phyloP scores from a whole-genome alignment of 2,329 filamentous ascomycete species.

The Bisporella sp. region DNA sequence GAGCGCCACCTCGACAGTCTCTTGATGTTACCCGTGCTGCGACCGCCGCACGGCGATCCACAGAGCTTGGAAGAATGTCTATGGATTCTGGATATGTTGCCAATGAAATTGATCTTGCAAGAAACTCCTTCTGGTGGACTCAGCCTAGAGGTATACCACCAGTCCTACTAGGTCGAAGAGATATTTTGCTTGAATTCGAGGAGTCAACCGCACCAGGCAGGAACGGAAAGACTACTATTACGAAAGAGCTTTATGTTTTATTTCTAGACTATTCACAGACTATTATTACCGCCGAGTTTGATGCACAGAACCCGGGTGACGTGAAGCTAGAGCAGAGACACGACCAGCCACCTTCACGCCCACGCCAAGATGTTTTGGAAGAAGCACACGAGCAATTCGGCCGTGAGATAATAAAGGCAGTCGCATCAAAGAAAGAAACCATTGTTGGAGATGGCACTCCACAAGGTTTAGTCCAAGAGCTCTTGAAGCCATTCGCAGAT shows the following conservation, averaged over 20 bases:
- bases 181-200: slow-evolving; percentile 76
- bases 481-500: slow-evolving; percentile 65
- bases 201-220: slow-evolving; percentile 65
- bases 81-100: slow-evolving; percentile 80
- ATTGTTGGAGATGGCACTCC: slow-evolving; percentile 81
- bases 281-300: slow-evolving; percentile 72
- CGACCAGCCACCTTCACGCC: slow-evolving; percentile 70
- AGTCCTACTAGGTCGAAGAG: slow-evolving; percentile 71
- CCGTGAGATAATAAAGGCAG: slow-evolving; percentile 64
- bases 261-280: slow-evolving; percentile 97
- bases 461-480: slow-evolving; percentile 67
- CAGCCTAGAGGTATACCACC: slow-evolving; percentile 74
- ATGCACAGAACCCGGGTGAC: slow-evolving; percentile 65
- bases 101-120: slow-evolving; percentile 73
- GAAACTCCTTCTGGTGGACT: slow-evolving; percentile 78
- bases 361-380: slow-evolving; percentile 92
- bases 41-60: slow-evolving; percentile 41
- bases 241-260: slow-evolving; percentile 78
- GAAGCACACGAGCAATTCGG: slow-evolving; percentile 77
- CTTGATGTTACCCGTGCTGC: slow-evolving; percentile 53
- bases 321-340: slow-evolving; percentile 78
- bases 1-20: slow-evolving; percentile 47
- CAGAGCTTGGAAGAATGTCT: slow-evolving; percentile 69
- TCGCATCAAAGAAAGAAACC: slow-evolving; percentile 65
- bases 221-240: slow-evolving; percentile 63